Base-by-base conservation (phyloP, 2,329 filamentous ascomycete genomes). In the Hypomyces rosellus region DNA sequence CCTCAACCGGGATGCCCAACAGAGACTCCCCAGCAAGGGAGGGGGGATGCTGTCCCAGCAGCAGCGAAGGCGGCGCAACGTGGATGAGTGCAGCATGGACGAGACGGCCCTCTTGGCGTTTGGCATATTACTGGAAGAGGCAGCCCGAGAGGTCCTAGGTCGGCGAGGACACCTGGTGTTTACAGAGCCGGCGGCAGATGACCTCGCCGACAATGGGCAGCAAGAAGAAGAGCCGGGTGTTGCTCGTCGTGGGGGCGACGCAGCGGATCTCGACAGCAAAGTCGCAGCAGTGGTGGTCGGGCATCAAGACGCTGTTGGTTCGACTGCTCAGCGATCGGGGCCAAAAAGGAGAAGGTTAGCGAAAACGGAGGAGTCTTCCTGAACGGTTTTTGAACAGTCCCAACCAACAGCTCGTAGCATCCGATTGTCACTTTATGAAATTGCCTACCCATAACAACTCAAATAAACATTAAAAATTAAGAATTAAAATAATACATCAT, bases 81-180 rank as follows among this genome's bases (percentile, higher is more conserved):
- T 76, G 36, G 74, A 80, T 53, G 75, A 80, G 62, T 65, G 75
- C 55, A 87, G 81, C 64, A 81, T 92, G 78, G 86, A 92, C 61
- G 88, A 89, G 69, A 89, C 86, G 13, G 87, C 87, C 4, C 72
- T 92, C 51, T 69, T 92, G 48, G 86, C 87, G 1, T 74, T 92
- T 60, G 86, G 87, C 1, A 81, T 92, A 45, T 66, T 92, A 50
- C 69, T 91, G 39, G 87, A 92, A 67, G 88, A 92, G 66, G 78
- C 80, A 3, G 75, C 78, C 14, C 73, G 75, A 38, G 78, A 83
- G 43, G 65, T 74, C 5, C 68, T 91, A 16, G 86, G 85, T 4
- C 70, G 74, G 49, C 78, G 73, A 12, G 88, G 87, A 18, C 84
- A 89, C 65, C 65, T 89, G 44, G 84, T 86, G 1, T 86, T 92